Evolutionary conservation across 495 filamentous ascomycete genomes (phyloP).

Genomic region (Melanomma pulvis-pyrius): DNA sequence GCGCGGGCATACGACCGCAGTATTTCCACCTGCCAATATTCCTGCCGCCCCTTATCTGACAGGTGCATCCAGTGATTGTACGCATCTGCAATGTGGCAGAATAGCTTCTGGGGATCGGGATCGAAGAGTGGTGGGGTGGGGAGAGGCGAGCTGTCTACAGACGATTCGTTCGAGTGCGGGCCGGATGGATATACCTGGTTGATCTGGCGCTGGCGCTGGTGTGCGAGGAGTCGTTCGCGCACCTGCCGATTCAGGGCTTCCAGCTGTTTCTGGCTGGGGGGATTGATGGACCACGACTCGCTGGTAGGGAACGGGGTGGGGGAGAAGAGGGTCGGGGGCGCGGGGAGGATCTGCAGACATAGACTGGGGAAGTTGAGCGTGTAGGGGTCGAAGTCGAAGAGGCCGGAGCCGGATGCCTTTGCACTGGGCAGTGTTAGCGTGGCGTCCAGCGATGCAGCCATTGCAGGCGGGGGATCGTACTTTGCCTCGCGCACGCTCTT

Average conservation of each 20-base stretch:
- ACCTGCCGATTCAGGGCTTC: slow-evolving; percentile 70
- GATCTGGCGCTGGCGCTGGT: slow-evolving; percentile 52
- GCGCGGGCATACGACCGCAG: slow-evolving; percentile 71
- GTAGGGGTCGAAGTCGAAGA: slow-evolving; percentile 81
- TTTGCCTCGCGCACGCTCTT: slow-evolving; percentile 78
- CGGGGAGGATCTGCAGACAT: slow-evolving; percentile 74
- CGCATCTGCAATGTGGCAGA: slow-evolving; percentile 68
- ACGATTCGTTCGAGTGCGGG: slow-evolving; percentile 11
- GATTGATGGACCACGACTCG: slow-evolving; percentile 72
- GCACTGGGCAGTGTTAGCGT: not conserved
- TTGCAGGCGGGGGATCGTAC: slow-evolving; percentile 51
- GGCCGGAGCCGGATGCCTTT: slow-evolving; percentile 24
- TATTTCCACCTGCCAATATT: slow-evolving; percentile 78
- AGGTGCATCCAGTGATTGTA: slow-evolving; percentile 72
- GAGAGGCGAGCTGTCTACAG: slow-evolving; percentile 28
- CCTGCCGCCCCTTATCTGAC: slow-evolving; percentile 56
- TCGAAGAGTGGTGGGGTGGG: slow-evolving; percentile 38
- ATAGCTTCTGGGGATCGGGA: slow-evolving; percentile 57
- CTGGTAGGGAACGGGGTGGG: slow-evolving; percentile 67
- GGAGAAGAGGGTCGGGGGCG: slow-evolving; percentile 74
- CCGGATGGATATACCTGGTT: slow-evolving; percentile 54
- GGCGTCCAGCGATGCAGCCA: not conserved
- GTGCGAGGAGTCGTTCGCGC: slow-evolving; percentile 45
- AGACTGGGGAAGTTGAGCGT: slow-evolving; percentile 79
- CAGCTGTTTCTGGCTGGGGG: slow-evolving; percentile 70